Base-by-base conservation (phyloP, 192 early-diverging fungal species). In the Diversispora eburnea region DNA sequence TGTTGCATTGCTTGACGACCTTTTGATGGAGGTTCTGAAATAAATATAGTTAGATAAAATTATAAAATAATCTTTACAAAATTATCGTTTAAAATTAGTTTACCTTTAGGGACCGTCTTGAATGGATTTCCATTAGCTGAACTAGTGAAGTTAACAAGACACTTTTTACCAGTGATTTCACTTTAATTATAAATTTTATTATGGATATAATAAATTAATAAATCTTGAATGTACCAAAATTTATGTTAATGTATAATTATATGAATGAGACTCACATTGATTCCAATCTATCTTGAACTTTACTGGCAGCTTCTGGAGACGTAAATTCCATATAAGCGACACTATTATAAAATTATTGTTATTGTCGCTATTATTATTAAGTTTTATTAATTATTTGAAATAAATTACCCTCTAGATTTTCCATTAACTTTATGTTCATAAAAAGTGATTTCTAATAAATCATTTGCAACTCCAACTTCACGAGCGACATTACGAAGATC, bases 401-500 rank as follows among this genome's bases (percentile, higher is more conserved):
- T 33, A 33, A 33, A 33, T 42, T 78, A 81, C 72, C 88, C 88
- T 76, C 83, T 70, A 76, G 86, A 88, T 83, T 89, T 89, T 48
- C 88, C 88, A 66, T 89, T 89, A 8, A 85, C 81, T 79, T 88
- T 88, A 70, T 86, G 84, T 59, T 89, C 88, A 62, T 84, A 81
- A 60, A 89, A 89, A 22, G 85, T 83, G 15, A 86, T 65, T 19
- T 87, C 85, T 13, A 77, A 74, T n/a, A 88, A 57, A 33, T 87
- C 78, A 33, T 77, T 74, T 8, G 72, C 74, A n/a, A 87, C 77
- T 12, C 85, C 85, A 45, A 84, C 78, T 52, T 88, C 80, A 41
- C 71, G 63, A 4, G 80, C 76, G 20, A 83, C 69, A 45, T 49
- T 52, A 25, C 80, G 80, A 33, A 89, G 75, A 48, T 88, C 82